phyloP scores from a whole-genome alignment of 139 green algal species.

The Trebouxia sp. region DNA sequence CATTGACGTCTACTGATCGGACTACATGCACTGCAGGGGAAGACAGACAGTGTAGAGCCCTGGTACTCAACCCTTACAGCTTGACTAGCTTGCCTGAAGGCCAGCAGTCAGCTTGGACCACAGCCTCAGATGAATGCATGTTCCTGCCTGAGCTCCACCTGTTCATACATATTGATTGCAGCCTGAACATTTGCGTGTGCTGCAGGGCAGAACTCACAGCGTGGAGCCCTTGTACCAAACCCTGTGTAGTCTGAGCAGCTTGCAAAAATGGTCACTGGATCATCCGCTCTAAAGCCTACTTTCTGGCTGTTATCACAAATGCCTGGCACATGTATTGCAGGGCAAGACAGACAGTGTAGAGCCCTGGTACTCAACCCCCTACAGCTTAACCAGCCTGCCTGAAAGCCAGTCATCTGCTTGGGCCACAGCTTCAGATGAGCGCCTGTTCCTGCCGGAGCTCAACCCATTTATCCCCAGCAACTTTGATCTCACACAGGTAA shows the following conservation, averaged over 20 bases:
- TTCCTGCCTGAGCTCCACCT: conserved; percentile 77
- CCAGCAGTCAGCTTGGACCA: conserved; percentile 52
- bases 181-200: no score
- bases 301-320: not conserved
- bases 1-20: no score
- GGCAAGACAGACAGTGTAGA: conserved; percentile 36
- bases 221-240: no score
- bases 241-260: no score
- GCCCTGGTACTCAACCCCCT: conserved; percentile 74
- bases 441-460: conserved; percentile 70
- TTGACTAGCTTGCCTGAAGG: conserved; percentile 48
- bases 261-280: no score
- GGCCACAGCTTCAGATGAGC: not conserved
- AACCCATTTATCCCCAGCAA: conserved; percentile 85
- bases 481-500: conserved; percentile 19
- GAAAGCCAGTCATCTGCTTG: conserved; percentile 55
- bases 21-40: conserved; percentile 18
- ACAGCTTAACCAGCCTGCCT: conserved; percentile 54
- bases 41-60: conserved; percentile 36
- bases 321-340: conserved; percentile 15
- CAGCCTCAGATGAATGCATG: conserved; percentile 36
- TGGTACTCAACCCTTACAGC: conserved; percentile 76
- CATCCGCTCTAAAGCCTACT: no score
- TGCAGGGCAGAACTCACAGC: no score
- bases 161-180: conserved; percentile 86